Conservation (phyloP, 306 rosid genomes). For the Cicer judaicum region DNA sequence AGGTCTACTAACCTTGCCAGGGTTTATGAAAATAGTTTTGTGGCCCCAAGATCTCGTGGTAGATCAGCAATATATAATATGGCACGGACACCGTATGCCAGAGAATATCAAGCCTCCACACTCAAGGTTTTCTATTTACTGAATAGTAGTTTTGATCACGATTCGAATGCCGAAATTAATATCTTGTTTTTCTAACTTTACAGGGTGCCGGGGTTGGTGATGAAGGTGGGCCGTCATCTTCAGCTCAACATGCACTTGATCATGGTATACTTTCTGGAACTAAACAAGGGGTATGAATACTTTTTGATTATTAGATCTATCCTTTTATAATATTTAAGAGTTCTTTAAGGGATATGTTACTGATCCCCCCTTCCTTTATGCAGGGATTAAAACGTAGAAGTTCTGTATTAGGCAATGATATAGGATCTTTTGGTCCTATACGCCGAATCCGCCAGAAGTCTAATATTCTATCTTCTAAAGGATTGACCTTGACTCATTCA, state of each 20-base stretch:
- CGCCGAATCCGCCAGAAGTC: constrained; percentile 85
- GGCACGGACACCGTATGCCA: constrained; percentile 87
- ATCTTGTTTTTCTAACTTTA: constrained; percentile 34
- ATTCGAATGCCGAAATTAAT: constrained; percentile 29
- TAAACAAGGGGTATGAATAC: constrained; percentile 63
- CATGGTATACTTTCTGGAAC: constrained; percentile 60
- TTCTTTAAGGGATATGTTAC: constrained; percentile 25
- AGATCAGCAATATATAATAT: constrained; percentile 82
- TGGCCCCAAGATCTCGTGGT: constrained; percentile 79
- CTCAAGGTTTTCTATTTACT: constrained; percentile 58
- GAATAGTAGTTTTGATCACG: neutral
- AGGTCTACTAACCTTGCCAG: constrained; percentile 52
- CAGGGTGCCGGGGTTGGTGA: constrained; percentile 58
- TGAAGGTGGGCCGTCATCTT: constrained; percentile 65
- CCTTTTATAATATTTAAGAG: constrained; percentile 15
- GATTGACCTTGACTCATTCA: constrained; percentile 55
- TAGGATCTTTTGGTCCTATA: constrained; percentile 77
- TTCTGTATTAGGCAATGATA: constrained; percentile 76
- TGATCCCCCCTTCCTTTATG: neutral
- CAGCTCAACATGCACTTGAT: constrained; percentile 57
- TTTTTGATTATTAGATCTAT: constrained; percentile 26
- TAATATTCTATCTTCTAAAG: constrained; percentile 68
- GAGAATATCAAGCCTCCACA: constrained; percentile 54
- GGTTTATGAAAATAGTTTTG: constrained; percentile 68
- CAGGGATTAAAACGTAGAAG: constrained; percentile 77